Percentiles rank a stretch among this genome's conserved stretches.
These are phyloP conservation scores for Passalora sequoiae DNA, from an alignment of 2,329 filamentous ascomycete species.

Conservation along the genomic window DNA sequence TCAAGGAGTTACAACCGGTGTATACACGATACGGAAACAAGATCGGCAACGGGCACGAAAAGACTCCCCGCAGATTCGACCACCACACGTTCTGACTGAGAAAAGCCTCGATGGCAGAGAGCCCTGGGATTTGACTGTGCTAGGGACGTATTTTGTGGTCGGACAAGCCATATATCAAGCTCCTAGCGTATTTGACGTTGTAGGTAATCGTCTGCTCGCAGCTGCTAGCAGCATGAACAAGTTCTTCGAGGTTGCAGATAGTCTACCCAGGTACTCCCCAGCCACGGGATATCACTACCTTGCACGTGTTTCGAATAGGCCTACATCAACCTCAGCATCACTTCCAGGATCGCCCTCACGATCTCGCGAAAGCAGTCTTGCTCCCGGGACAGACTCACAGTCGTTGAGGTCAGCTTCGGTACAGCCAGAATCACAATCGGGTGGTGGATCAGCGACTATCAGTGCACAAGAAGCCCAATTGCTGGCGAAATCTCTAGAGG, in stretches of 20 bases:
- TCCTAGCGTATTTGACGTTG: constrained; percentile 54
- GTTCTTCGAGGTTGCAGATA: constrained; percentile 50
- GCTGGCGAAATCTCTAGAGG: constrained; percentile 38
- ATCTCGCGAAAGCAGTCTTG: constrained; percentile 43
- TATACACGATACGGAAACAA: constrained; percentile 60
- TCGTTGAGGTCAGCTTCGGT: constrained; percentile 29
- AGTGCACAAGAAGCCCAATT: constrained; percentile 22
- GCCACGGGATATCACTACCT: constrained; percentile 56
- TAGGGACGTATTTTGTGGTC: constrained; percentile 58
- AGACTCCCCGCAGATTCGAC: constrained; percentile 31
- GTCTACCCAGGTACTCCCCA: constrained; percentile 54
- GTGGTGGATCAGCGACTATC: constrained; percentile 12
- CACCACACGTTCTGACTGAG: constrained; percentile 38
- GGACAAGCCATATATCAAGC: constrained; percentile 58
- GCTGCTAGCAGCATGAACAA: constrained; percentile 53
- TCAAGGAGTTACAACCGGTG: constrained; percentile 36
- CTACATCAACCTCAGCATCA: constrained; percentile 28
- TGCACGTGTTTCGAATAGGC: constrained; percentile 39
- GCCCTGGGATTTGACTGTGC: constrained; percentile 46
- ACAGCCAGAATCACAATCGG: constrained; percentile 21
- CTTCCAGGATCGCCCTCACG: constrained; percentile 35
- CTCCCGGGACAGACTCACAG: constrained; percentile 24
- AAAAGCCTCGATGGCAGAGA: constrained; percentile 7
- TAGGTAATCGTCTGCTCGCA: constrained; percentile 50
- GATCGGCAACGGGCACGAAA: constrained; percentile 41